A percentile compares a stretch with the other conserved stretches of the same genome.
Evolutionary conservation across 1,139 yeast species (phyloP).

Genomic region (Geotrichum candidum): DNA sequence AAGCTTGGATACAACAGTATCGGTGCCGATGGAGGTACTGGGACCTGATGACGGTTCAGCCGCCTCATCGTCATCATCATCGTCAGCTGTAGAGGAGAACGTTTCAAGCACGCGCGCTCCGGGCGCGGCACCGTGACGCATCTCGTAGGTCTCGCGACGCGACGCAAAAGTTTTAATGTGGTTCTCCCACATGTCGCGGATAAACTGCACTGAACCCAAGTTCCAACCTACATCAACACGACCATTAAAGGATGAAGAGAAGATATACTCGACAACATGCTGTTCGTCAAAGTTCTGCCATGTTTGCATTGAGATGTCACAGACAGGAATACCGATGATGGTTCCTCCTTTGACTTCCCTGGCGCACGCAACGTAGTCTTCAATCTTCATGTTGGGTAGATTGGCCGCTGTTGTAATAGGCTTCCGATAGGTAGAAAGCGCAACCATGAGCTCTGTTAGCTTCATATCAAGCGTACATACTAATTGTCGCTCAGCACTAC

Average conservation of each 20-base stretch:
- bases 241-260: slow-evolving; percentile 73
- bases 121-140: slow-evolving; percentile 15
- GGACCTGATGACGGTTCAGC: neutral
- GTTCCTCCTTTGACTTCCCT: slow-evolving; percentile 68
- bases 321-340: slow-evolving; percentile 72
- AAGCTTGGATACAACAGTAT: slow-evolving; percentile 10
- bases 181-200: slow-evolving; percentile 83
- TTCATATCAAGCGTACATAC: slow-evolving; percentile 32
- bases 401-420: slow-evolving; percentile 41
- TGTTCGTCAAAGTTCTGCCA: slow-evolving; percentile 47
- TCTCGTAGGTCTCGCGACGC: slow-evolving; percentile 38
- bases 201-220: slow-evolving; percentile 83
- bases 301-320: slow-evolving; percentile 69
- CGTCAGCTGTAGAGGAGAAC: neutral
- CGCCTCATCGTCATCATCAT: neutral
- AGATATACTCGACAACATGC: slow-evolving; percentile 55
- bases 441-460: slow-evolving; percentile 57
- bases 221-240: slow-evolving; percentile 91
- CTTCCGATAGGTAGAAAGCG: slow-evolving; percentile 52
- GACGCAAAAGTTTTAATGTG: slow-evolving; percentile 56
- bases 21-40: neutral
- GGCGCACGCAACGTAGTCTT: slow-evolving; percentile 52
- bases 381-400: slow-evolving; percentile 44
- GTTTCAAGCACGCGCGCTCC: neutral
- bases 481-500: slow-evolving; percentile 22